Evolutionary conservation across 495 filamentous ascomycete species (phyloP).

Genomic region (Penicillium verhagenii): DNA sequence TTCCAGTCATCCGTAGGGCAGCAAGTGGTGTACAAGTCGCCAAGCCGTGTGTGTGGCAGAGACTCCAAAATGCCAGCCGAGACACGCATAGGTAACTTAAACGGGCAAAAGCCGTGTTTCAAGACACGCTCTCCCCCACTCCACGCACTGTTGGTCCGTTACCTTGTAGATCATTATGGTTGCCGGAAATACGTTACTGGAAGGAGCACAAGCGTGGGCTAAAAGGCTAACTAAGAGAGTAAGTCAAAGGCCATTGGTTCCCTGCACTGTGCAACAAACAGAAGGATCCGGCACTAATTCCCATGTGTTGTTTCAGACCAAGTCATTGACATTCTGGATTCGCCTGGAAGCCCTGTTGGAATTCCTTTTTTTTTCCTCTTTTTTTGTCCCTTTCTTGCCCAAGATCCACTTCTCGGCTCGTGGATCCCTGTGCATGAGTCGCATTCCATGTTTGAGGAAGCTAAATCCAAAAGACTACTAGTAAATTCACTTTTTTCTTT

Average conservation of each 20-base stretch:
- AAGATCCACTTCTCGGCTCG: constrained; percentile 15
- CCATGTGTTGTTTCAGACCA: constrained; percentile 28
- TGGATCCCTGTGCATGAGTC: constrained; percentile 19
- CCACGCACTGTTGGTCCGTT: no score
- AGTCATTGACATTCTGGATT: constrained; percentile 8
- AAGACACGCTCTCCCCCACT: neutral
- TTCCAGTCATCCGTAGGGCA: no score
- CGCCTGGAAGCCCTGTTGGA: constrained; percentile 11
- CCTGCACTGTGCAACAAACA: no score
- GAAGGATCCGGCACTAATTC: no score
- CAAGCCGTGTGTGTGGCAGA: neutral
- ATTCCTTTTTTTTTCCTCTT: neutral
- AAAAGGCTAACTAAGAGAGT: no score
- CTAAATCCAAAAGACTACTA: no score
- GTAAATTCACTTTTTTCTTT: no score
- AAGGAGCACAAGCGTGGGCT: constrained; percentile 17
- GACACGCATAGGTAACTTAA: neutral
- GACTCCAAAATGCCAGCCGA: no score
- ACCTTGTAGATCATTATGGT: neutral
- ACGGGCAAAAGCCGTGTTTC: constrained; percentile 5
- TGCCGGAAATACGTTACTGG: constrained; percentile 15
- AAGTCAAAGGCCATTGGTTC: no score
- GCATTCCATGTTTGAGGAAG: constrained; percentile 11
- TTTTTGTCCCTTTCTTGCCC: constrained; percentile 18
- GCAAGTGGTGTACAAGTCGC: no score